Evolutionary conservation across 179 eudicot species (phyloP), one percentile per base, ranked within the genome.

Genomic region (Heliamphora pulchella): DNA sequence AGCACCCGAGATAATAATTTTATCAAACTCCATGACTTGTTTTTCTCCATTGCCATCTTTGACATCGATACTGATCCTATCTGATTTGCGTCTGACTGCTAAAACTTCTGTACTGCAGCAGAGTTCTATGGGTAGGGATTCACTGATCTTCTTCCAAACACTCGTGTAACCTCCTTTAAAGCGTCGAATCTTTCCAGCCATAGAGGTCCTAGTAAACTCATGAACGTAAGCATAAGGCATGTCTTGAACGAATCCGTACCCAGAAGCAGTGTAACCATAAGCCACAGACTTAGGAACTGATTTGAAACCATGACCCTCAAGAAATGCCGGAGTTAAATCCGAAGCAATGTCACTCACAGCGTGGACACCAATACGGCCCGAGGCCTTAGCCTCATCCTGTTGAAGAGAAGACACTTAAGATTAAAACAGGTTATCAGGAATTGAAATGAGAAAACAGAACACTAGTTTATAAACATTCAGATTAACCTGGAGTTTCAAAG

Each of bases 191-290:
- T 87, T 87, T 54, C 90, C 90, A 55, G 88, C 88, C 90, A 87
- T 87, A 22, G 90, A 87, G 50, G 90, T 87, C 78, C 90, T 84
- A 43, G 87, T 84, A 74, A 87, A 87, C 66, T 87, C 90, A 9
- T 87, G 90, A 62, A 87, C 76, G 74, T 87, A 87, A 46, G 90
- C 87, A 71, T 86, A 87, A 78, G 90, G 87, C 90, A 87, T 86
- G 50, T 87, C 90, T 80, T 87, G 85, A 72, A 87, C 87, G 64
- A 78, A 87, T 18, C 90, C 88, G 76, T 85, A 87, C 2, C 88
- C 90, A 10, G 90, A 87, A 82, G 88, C 90, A 22, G 88, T 84
- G 67, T 84, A 87, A 58, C 90, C 88, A 82, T 86, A 86, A 11
- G 83, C 86, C 71, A 87, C 90, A n/a, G 90, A 87, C 74, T 84